Evolutionary conservation across 176 grass and related monocot genomes (phyloP).

Genomic region (Hordeum vulgare): DNA sequence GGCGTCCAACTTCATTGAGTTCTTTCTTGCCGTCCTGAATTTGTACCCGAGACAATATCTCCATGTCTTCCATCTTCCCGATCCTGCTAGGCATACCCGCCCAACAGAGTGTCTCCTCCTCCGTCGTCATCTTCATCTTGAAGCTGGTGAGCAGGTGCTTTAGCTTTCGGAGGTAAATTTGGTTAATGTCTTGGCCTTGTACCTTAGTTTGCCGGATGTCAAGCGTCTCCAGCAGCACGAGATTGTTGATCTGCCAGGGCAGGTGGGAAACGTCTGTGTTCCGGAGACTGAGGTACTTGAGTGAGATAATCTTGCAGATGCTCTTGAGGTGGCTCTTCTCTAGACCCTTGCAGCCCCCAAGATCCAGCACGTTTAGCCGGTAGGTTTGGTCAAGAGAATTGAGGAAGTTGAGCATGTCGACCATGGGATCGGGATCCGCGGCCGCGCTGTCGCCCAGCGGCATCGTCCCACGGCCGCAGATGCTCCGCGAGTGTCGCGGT

Average conservation of each 20-base stretch:
- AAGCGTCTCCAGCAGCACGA: neutral
- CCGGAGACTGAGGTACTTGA: slow-evolving; percentile 17
- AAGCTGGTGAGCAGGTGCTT: neutral
- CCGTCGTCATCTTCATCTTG: too few species aligned
- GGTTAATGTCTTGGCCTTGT: neutral
- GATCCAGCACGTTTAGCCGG: slow-evolving; percentile 7
- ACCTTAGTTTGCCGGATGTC: neutral
- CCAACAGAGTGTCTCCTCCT: too few species aligned
- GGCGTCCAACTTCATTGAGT: neutral
- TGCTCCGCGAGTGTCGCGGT: neutral
- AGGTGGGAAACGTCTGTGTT: neutral
- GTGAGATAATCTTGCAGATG: neutral
- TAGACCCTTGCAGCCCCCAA: neutral
- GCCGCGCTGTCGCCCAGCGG: too few species aligned
- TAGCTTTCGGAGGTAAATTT: neutral
- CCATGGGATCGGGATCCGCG: neutral
- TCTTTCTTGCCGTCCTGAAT: neutral
- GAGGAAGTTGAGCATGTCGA: neutral
- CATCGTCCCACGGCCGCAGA: neutral
- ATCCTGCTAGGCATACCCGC: neutral
- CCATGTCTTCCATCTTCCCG: neutral
- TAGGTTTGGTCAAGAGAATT: neutral
- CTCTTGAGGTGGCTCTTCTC: neutral
- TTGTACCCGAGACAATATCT: neutral
- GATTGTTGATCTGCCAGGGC: neutral